Percentiles rank a stretch among this genome's conserved stretches.
These are phyloP conservation scores for Astraeus odoratus DNA, from an alignment of 768 basidiomycete genomes.

Conservation along the genomic window DNA sequence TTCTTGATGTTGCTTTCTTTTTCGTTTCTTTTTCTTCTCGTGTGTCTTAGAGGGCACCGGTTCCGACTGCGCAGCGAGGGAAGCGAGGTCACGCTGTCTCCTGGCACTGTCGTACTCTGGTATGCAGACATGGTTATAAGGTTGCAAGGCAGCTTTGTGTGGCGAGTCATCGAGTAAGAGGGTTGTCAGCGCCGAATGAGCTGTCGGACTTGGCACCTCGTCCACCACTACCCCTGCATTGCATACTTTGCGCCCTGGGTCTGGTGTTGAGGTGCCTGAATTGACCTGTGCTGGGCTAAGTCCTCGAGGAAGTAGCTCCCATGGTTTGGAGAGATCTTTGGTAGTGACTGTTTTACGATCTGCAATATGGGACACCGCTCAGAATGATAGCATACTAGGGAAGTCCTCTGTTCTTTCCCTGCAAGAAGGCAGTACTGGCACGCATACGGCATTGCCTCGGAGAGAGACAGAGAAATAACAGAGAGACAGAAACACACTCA, in stretches of 20 bases:
- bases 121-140: constrained; percentile 77
- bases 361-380: constrained; percentile 3
- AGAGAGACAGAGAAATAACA: not conserved
- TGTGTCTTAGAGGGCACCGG: constrained; percentile 6
- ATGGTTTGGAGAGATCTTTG: constrained; percentile 71
- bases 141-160: constrained; percentile 57
- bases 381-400: not conserved
- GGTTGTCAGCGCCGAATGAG: constrained; percentile 41
- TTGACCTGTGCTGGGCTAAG: constrained; percentile 2
- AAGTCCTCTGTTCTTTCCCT: constrained; percentile 13
- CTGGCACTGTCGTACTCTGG: constrained; percentile 51
- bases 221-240: not conserved
- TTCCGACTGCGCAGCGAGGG: constrained; percentile 10
- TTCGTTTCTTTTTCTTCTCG: constrained; percentile 3
- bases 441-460: too few species aligned
- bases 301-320: constrained; percentile 36
- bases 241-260: constrained; percentile 3
- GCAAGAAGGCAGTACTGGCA: too few species aligned
- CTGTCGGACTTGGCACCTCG: not conserved
- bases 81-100: constrained; percentile 34
- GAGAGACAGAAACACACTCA: constrained; percentile 35
- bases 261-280: not conserved
- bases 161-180: constrained; percentile 48
- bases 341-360: constrained; percentile 38
- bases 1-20: constrained; percentile 6